Conservation (phyloP, 1,139 yeast genomes). For the Hyphopichia wangnamkhiaoensis region DNA sequence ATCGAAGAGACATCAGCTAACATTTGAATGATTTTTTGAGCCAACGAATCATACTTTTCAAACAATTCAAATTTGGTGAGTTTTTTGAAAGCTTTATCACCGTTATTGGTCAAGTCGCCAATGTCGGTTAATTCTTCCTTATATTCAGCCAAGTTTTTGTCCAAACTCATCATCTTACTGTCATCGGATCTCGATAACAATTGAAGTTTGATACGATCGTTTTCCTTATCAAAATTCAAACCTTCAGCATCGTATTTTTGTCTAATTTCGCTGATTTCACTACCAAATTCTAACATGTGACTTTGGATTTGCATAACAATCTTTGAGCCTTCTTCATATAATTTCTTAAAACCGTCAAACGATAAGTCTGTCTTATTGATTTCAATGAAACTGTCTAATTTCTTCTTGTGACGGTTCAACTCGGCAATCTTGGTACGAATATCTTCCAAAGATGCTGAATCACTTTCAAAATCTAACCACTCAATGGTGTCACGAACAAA, state of each 20-base stretch:
- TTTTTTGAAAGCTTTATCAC: conserved; percentile 24
- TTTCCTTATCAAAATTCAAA: conserved; percentile 53
- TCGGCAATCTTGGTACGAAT: conserved; percentile 28
- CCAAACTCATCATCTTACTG: conserved; percentile 31
- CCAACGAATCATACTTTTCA: conserved; percentile 32
- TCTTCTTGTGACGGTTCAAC: conserved; percentile 19
- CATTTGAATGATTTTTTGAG: conserved; percentile 36
- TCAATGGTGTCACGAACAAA: conserved; percentile 56
- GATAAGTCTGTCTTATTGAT: conserved; percentile 38
- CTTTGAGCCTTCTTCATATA: conserved; percentile 43
- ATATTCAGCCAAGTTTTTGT: conserved; percentile 33
- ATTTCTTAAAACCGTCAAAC: conserved; percentile 31
- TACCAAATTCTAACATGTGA: conserved; percentile 44
- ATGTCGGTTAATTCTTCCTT: conserved; percentile 33
- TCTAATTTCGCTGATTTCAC: conserved; percentile 42
- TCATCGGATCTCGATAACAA: conserved; percentile 36
- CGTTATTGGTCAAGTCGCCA: conserved; percentile 27
- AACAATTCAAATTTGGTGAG: conserved; percentile 36
- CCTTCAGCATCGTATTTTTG: conserved; percentile 41
- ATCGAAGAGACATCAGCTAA: conserved; percentile 32
- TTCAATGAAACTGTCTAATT: conserved; percentile 22
- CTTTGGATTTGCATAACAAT: conserved; percentile 45
- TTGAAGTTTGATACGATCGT: conserved; percentile 37
- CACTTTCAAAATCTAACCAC: conserved; percentile 81
- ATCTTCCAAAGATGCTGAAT: conserved; percentile 48